Evolutionary conservation across 768 basidiomycete species (phyloP), one percentile per base, ranked within the genome.

Genomic region (Dioszegia hungarica): DNA sequence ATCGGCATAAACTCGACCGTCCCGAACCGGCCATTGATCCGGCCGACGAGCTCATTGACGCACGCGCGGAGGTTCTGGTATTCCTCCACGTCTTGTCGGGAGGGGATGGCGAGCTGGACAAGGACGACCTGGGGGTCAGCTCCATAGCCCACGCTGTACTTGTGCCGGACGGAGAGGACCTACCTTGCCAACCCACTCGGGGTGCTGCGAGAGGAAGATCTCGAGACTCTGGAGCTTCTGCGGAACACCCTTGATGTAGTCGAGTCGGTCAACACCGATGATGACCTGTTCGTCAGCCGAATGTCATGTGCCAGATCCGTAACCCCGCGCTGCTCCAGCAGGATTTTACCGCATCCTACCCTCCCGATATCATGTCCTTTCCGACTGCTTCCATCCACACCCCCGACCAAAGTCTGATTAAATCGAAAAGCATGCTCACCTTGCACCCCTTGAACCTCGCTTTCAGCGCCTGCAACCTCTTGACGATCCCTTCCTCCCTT

Each of bases 1-100:
- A 99, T 98, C 5, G 95, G 95, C 90, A 97, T 95, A 75, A 94
- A 98, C 67, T 99, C 95, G 72, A 98, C 92, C 1, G 95, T 98
- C 28, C 95, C 95, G 70, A 99, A 99, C 9, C 92, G 87, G 8
- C 95, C 95, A 73, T 99, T 99, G 78, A 99, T 98, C 24, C 94
- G 85, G 1, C 95, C 95, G 28, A 99, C 95, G 46, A 99, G 84
- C 75, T 99, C 93, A 79, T 98, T 98, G 51, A 98, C 92, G 1
- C 88, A 90, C 17, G 91, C 85, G 15, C 95, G 85, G 58, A 98
- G 78, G 78, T 97, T 98, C 77, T 99, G 95, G 74, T 99, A 99
- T 78, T 99, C 95, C 77, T 99, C 95, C 50, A 99, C 95, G 72
- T 98, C 95, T 77, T 95, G 92, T 24, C 95, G 82, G 6, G 93